Evolutionary conservation across 257 asterid species (phyloP), one percentile per base, ranked within the genome.

Genomic region (Perilla frutescens): DNA sequence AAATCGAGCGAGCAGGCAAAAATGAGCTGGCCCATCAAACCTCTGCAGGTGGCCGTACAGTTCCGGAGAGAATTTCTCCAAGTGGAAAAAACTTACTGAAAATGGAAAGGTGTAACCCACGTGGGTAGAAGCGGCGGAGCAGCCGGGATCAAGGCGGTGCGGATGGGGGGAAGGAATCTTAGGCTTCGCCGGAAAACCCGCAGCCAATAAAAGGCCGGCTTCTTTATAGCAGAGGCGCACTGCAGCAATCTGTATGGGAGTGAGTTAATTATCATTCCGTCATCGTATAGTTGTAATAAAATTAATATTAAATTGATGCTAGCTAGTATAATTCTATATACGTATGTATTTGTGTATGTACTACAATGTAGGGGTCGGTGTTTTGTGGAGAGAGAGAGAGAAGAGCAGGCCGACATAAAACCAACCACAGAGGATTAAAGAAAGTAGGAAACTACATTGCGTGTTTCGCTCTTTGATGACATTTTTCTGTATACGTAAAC

Each of bases 131-230:
- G 54, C 50, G 68, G 55, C 45, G 53, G 79, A 84, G 81, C 70
- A 78, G 78, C 67, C 65, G 68, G 78, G 83, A 83, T 72, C 83
- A 81, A 73, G 93, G 86, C 77, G 79, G 80, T 48, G 82, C 61
- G 34, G 77, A 65, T 54, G 77, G 80, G 80, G 26, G 69, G 61
- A 60, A 47, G 84, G 80, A 85, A 86, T 78, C 96, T 83, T 50
- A 41, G 73, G 67, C 81, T 72, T 73, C 88, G 96, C 93, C 95
- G 90, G 90, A 76, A 84, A 87, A 74, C 72, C 78, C 76, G 91
- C 76, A 76, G 82, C 80, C 83, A 74, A 75, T 50, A 49, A 76
- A 75, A 79, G 45, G 76, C 73, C 85, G 61, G 80, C 50, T 75
- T 79, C 68, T 83, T 77, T 79, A 50, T 71, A 76, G 76, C 45